Evolutionary conservation across 78 protist genomes (phyloP), one percentile per base, ranked within the genome.

Genomic region (Pigoraptor vietnamica): DNA sequence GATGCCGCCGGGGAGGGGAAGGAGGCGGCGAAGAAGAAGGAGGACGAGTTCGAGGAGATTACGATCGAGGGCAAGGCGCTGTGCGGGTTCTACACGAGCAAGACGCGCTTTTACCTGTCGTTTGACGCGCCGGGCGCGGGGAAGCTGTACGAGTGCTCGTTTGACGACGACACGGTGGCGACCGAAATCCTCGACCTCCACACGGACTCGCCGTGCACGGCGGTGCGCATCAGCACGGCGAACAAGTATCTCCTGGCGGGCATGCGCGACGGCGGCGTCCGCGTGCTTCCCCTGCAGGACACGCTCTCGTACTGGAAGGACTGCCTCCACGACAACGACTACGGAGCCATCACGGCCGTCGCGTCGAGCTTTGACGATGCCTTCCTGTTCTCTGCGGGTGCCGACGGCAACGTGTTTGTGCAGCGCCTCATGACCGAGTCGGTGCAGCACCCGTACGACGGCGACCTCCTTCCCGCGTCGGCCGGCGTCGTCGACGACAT

Each of bases 371-470:
- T 88, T n/a, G 95, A 95, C 91, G 95, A 88, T 34, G 25, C 87
- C 35, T 56, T 24, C 79, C 40, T 95, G 79, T 10, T 94, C 82
- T 33, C 94, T 0, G 93, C 91, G 21, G 92, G 95, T 86, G 32
- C 32, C 10, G 97, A 94, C 38, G 95, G 95, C 1, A 86, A 24
- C 2, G 21, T 94, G 81, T 84, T 94, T 37, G 93, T 94, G 29
- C 67, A 48, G 29, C 67, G 67, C 29, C 6, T 48, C 67, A 48
- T 48, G 67, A 48, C 67, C 29, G 67, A 48, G 67, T 6, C 67
- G 14, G 39, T 38, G 79, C 10, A 36, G 40, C 34, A 19, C 39
- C 32, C 39, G 38, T 21, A 2, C 2, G 2, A 23, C 1, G 25
- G 36, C 37, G n/a, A 9, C 90, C 35, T 40, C 0, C 29, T 34